Percentiles rank a stretch among this genome's conserved stretches.
phyloP scores from a whole-genome alignment of 192 early-diverging fungal genomes.

The Umbelopsis sp. region DNA sequence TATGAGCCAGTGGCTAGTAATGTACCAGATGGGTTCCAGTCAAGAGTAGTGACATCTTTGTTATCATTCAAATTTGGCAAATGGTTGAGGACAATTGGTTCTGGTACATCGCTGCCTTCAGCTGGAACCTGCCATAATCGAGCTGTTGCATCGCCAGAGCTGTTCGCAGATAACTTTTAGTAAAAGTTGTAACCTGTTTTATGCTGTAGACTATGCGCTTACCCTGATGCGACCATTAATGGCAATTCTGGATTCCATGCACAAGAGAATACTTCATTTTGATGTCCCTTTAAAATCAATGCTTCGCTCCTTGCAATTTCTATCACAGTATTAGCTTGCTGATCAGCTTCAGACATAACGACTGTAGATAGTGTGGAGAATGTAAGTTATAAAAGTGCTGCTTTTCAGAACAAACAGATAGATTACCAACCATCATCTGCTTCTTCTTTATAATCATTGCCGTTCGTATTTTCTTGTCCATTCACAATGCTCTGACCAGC shows the following conservation, averaged over 20 bases:
- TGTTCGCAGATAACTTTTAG: conserved; percentile 16
- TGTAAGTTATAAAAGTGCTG: no score
- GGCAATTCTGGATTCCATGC: conserved; percentile 78
- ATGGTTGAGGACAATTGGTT: conserved; percentile 62
- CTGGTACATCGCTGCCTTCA: conserved; percentile 44
- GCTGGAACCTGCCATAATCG: conserved; percentile 84
- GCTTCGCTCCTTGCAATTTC: conserved; percentile 11
- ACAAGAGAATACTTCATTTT: conserved; percentile 73
- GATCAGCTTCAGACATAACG: conserved; percentile 12
- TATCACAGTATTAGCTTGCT: conserved; percentile 11
- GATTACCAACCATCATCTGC: not conserved
- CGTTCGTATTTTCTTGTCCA: conserved; percentile 15
- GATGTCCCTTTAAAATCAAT: conserved; percentile 61
- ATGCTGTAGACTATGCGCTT: conserved; percentile 22
- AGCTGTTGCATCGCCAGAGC: conserved; percentile 82
- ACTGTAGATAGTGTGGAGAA: not conserved
- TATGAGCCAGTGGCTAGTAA: conserved; percentile 85
- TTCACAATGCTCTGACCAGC: conserved; percentile 22
- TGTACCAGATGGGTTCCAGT: conserved; percentile 83
- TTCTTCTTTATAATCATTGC: conserved; percentile 15
- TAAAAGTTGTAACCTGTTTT: not conserved
- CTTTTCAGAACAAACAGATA: no score
- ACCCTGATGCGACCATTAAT: conserved; percentile 80
- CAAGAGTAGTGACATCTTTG: conserved; percentile 81
- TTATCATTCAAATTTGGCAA: conserved; percentile 48